Percentiles rank a stretch among this genome's conserved stretches.
These are phyloP conservation scores for Metarhizium guizhouense DNA, from an alignment of 2,329 filamentous ascomycete species.

Conservation along the genomic window DNA sequence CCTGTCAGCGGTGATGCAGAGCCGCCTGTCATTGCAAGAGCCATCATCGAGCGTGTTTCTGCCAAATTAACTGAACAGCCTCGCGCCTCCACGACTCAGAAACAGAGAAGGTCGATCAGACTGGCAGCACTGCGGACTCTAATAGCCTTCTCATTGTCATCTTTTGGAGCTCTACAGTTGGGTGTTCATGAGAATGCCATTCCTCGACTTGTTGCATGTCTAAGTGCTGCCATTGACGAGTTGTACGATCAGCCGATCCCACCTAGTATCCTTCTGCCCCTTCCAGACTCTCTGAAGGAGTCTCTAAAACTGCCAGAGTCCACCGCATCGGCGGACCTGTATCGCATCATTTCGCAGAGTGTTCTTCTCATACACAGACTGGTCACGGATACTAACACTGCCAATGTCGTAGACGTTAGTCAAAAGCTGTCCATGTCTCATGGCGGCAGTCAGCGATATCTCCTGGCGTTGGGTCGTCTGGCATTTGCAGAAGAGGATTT, in stretches of 20 bases:
- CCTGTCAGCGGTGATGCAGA: constrained; percentile 44
- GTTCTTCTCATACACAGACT: constrained; percentile 43
- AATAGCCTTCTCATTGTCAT: constrained; percentile 51
- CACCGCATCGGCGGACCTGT: constrained; percentile 22
- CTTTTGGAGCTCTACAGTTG: constrained; percentile 56
- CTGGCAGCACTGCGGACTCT: constrained; percentile 43
- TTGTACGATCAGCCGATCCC: constrained; percentile 52
- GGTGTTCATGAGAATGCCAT: constrained; percentile 60
- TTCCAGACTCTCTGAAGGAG: constrained; percentile 5
- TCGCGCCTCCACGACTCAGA: constrained; percentile 23
- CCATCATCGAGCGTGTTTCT: constrained; percentile 54
- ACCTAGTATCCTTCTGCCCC: constrained; percentile 27
- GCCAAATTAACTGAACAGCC: constrained; percentile 51
- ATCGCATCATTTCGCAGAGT: constrained; percentile 38
- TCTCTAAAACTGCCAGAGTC: constrained; percentile 9
- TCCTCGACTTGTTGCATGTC: constrained; percentile 62
- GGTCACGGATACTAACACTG: constrained; percentile 37
- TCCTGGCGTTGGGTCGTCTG: constrained; percentile 72
- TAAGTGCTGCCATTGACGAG: constrained; percentile 58
- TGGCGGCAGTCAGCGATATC: constrained; percentile 72
- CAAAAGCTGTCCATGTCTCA: constrained; percentile 61
- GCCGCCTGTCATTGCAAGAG: constrained; percentile 31
- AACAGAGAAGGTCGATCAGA: constrained; percentile 33
- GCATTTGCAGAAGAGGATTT: constrained; percentile 74
- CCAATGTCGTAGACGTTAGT: constrained; percentile 49